These are phyloP conservation scores for Penicillium cataractarum DNA, from an alignment of 495 filamentous ascomycete genomes.

Conservation along the genomic window DNA sequence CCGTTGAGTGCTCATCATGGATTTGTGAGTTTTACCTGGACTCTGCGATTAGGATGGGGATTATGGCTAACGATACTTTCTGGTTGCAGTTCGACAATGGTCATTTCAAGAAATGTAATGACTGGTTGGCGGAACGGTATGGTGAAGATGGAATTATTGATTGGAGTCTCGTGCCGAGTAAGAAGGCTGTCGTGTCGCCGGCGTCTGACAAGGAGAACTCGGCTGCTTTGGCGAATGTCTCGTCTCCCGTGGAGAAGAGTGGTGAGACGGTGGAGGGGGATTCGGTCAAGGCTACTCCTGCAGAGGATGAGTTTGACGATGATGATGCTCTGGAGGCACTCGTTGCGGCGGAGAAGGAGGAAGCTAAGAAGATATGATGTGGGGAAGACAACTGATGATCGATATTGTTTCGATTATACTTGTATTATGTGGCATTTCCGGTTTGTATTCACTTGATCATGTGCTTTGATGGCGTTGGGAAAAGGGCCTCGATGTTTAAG, in stretches of 20 bases:
- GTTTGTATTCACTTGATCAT: neutral
- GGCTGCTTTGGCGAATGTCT: conserved; percentile 13
- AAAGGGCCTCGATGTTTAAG: no score
- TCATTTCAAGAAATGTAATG: conserved; percentile 88
- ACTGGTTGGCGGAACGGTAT: conserved; percentile 80
- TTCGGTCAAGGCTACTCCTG: conserved; percentile 1
- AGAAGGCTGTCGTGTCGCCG: conserved; percentile 21
- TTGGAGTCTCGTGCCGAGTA: conserved; percentile 69
- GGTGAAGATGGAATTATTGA: conserved; percentile 79
- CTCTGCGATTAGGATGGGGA: no score
- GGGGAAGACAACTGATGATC: no score
- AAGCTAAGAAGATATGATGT: neutral
- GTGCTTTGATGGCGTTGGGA: neutral
- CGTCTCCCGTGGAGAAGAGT: conserved; percentile 5
- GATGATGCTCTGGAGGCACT: conserved; percentile 47
- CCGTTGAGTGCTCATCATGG: conserved; percentile 79
- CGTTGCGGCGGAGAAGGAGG: conserved; percentile 32
- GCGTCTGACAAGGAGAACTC: conserved; percentile 28
- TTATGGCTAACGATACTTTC: neutral
- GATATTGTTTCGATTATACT: neutral
- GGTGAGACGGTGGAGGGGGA: conserved; percentile 14
- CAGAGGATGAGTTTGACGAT: conserved; percentile 43
- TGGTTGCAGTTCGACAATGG: conserved; percentile 69
- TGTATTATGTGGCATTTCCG: neutral
- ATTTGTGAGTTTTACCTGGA: conserved; percentile 51